phyloP scores from a whole-genome alignment of 1,139 yeast genomes.

The Candida labiduridarum region DNA sequence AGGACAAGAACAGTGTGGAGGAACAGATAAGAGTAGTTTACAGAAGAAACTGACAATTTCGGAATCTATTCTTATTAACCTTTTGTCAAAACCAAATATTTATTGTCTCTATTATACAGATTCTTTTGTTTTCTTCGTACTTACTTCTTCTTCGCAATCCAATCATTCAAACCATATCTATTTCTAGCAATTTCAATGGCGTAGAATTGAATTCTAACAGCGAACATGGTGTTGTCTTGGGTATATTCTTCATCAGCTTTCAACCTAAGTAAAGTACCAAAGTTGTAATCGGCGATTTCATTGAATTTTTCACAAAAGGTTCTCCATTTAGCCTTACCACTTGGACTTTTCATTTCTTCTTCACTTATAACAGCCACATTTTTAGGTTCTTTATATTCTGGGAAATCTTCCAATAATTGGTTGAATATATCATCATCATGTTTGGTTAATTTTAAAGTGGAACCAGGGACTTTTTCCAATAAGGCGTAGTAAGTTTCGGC shows the following conservation, averaged over 20 bases:
- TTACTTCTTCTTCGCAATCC: conserved; percentile 49
- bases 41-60: too few species aligned
- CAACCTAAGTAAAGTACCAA: conserved; percentile 88
- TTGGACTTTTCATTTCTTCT: conserved; percentile 76
- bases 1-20: too few species aligned
- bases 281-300: conserved; percentile 85
- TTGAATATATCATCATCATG: conserved; percentile 82
- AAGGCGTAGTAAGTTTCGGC: conserved; percentile 93
- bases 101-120: background rate
- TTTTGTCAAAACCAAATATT: too few species aligned
- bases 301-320: conserved; percentile 81
- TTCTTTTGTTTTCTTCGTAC: background rate
- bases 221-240: conserved; percentile 85
- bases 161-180: conserved; percentile 86
- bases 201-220: conserved; percentile 89
- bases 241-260: conserved; percentile 73
- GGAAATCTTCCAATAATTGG: conserved; percentile 71
- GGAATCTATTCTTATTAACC: too few species aligned
- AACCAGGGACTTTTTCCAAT: conserved; percentile 72
- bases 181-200: conserved; percentile 96
- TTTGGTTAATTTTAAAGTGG: conserved; percentile 74
- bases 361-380: conserved; percentile 65
- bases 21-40: too few species aligned
- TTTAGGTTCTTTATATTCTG: conserved; percentile 71
- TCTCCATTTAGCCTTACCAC: conserved; percentile 92